Evolutionary conservation across 139 green algal genomes (phyloP).

Genomic region (Microglena sp.): DNA sequence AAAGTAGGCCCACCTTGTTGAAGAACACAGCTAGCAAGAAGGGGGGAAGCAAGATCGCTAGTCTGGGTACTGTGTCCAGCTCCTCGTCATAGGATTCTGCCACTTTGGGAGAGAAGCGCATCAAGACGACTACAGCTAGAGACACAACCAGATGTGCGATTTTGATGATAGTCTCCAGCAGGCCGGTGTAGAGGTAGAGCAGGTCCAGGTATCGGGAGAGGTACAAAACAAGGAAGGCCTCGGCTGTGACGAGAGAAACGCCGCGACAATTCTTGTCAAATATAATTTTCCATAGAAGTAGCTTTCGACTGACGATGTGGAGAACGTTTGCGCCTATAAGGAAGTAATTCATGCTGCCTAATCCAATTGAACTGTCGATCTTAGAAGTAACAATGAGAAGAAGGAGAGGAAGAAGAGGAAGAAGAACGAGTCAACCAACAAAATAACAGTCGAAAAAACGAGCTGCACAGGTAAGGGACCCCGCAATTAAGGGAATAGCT

Average conservation of each 20-base stretch:
- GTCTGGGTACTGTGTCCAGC: constrained; percentile 14
- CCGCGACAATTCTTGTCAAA: constrained; percentile 22
- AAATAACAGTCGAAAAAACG: too few species aligned
- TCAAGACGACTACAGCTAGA: constrained; percentile 19
- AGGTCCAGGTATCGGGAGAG: constrained; percentile 22
- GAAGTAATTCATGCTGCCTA: too few species aligned
- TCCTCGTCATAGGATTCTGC: constrained; percentile 16
- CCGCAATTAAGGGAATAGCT: too few species aligned
- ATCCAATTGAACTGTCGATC: too few species aligned
- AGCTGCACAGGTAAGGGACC: too few species aligned
- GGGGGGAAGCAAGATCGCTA: constrained; percentile 4
- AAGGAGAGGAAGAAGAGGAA: too few species aligned
- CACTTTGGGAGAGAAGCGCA: constrained; percentile 19
- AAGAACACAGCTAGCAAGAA: constrained; percentile 19
- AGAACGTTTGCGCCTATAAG: constrained; percentile 4
- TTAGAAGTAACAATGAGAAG: too few species aligned
- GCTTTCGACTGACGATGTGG: constrained; percentile 8
- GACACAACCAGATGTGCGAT: constrained; percentile 17
- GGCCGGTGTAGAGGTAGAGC: constrained; percentile 11
- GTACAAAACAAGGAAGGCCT: constrained; percentile 20
- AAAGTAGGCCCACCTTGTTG: constrained; percentile 14
- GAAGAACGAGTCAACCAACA: too few species aligned
- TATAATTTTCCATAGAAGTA: constrained; percentile 20
- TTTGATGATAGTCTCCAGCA: constrained; percentile 14
- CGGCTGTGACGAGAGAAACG: constrained; percentile 16